Evolutionary conservation across 352 stramenopile genomes (phyloP).

Genomic region (Pythium graminicola): DNA sequence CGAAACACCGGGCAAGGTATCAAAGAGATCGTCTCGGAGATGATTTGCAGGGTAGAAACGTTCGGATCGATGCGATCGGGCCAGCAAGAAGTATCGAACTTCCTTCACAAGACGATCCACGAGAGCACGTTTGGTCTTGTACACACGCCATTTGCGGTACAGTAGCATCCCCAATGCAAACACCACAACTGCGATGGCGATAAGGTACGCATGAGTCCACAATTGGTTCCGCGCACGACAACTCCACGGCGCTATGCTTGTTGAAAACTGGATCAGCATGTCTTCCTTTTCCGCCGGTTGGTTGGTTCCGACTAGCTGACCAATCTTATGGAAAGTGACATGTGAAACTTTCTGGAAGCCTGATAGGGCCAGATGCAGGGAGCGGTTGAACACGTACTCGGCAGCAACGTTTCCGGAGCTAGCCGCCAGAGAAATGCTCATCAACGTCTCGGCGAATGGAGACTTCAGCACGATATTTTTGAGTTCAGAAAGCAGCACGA

Average conservation of each 20-base stretch:
- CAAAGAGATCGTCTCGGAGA: slow-evolving; percentile 57
- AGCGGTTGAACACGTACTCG: slow-evolving; percentile 55
- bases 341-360: slow-evolving; percentile 38
- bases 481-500: slow-evolving; percentile 48
- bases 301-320: slow-evolving; percentile 18
- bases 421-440: slow-evolving; percentile 22
- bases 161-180: slow-evolving; percentile 25
- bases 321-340: slow-evolving; percentile 20
- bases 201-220: slow-evolving; percentile 35
- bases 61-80: slow-evolving; percentile 31
- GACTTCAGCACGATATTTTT: slow-evolving; percentile 36
- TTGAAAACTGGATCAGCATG: slow-evolving; percentile 38
- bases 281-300: slow-evolving; percentile 23
- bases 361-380: slow-evolving; percentile 50
- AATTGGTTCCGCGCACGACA: slow-evolving; percentile 47
- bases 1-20: slow-evolving; percentile 27
- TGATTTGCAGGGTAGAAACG: slow-evolving; percentile 49
- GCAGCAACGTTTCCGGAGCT: slow-evolving; percentile 19
- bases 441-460: slow-evolving; percentile 37
- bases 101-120: slow-evolving; percentile 64
- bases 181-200: slow-evolving; percentile 22
- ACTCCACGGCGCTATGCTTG: slow-evolving; percentile 39
- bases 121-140: slow-evolving; percentile 39
- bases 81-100: slow-evolving; percentile 54
- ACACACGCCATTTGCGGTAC: slow-evolving; percentile 35